Base-by-base conservation (phyloP, 495 filamentous ascomycete genomes). In the Penicillium roqueforti region DNA sequence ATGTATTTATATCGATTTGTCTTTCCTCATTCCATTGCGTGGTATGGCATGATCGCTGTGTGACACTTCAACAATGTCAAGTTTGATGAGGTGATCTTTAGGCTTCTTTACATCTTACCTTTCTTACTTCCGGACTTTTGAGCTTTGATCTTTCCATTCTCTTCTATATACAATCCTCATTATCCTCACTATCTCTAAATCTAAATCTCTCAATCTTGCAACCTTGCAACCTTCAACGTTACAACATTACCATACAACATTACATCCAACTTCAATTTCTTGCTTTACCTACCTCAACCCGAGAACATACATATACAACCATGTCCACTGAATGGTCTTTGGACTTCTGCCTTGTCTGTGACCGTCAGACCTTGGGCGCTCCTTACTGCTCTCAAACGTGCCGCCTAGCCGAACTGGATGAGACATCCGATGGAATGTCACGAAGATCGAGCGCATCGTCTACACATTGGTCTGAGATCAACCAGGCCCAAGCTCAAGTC, bases 311-410 rank as follows among this genome's bases (percentile, higher is more conserved):
- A 31, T 31, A 31, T 31, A 31, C 28, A 75, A 77, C 75, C 61
- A 85, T 85, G 76, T 81, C 87, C 59, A 86, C 89, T 67, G 84
- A 85, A 57, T 97, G 92, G 91, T 90, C 87, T 57, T 87, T 84
- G 58, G 89, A 96, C 70, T 96, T 88, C 81, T 97, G 92, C 76
- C 84, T 97, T 54, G 85, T 86, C 77, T 97, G 92, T 78, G 92
- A 97, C 72, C 83, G 84, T 69, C 89, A 95, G 71, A 93, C 87
- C 51, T 61, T 76, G 19, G 87, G 87, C 55, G 83, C 81, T 61
- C 77, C 83, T 23, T 97, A 96, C 74, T 97, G 92, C 83, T 95
- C 91, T 23, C 91, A 97, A 75, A 83, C 87, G 22, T 97, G 92
- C 77, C 83, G 90, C 38, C 77, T 97, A 40, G 87, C 89, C 47